Base-by-base conservation (phyloP, 2,329 filamentous ascomycete genomes). In the Penicillium sp. region DNA sequence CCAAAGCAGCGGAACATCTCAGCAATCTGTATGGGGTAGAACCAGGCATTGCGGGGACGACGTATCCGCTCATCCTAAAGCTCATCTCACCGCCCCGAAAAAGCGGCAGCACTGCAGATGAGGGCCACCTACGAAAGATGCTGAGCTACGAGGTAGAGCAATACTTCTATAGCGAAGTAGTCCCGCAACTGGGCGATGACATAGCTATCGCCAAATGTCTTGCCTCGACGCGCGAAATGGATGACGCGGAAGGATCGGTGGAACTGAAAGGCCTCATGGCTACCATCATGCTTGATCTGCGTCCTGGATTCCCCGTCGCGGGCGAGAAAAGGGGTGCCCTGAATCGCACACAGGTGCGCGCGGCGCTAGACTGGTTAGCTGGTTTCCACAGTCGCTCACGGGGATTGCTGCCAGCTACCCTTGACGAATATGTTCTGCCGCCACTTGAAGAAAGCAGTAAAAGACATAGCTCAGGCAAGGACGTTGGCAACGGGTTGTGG, bases 71-170 rank as follows among this genome's bases (percentile, higher is more conserved):
- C 36, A 78, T 88, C 11, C 70, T 88, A 7, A 88, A 88, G 65
- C 76, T 85, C 52, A 84, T 88, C 39, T 79, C 79, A 0, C 84
- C 84, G 7, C 83, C 84, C 0, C 58, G 49, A 4, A 54, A 70
- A 39, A 52, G 57, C 31, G 59, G 51, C 0, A 63, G 59, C 27
- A 63, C 63, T n/a, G 3, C 47, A 15, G 81, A 86, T 38, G 86
- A 88, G 64, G 84, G 86, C 0, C 86, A 89, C 61, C 64, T 84
- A 0, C 81, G 87, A 7, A 89, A 89, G 66, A 80, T 89, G 57
- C 70, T 88, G 29, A 87, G 84, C 66, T 89, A 89, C 61, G 78
- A 85, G 45, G 84, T 87, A 4, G 87, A 89, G 70, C 85, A 87
- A 65, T 81, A 81, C 62, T 89, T 89, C 62, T 89, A 89, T 67